phyloP scores from a whole-genome alignment of 1,284 basidiomycete genomes.

The Ganoderma lingzhi region DNA sequence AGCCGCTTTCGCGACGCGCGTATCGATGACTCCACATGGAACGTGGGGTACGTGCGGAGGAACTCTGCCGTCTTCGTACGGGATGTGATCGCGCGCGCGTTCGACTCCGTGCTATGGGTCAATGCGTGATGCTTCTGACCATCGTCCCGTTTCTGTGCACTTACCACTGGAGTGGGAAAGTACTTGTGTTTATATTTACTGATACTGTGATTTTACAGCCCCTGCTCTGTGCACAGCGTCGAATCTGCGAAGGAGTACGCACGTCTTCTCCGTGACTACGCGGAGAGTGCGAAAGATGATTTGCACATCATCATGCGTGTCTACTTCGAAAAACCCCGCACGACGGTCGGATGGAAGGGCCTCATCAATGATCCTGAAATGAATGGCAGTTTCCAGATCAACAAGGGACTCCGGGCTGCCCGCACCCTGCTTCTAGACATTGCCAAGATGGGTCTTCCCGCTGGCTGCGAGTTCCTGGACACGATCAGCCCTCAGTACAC shows the following conservation, averaged over 20 bases:
- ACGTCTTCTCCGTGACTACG: constrained; percentile 80
- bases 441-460: constrained; percentile 85
- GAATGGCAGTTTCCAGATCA: constrained; percentile 91
- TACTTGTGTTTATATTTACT: constrained; percentile 8
- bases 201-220: constrained; percentile 54
- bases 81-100: background rate
- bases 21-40: background rate
- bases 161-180: background rate
- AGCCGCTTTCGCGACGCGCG: background rate
- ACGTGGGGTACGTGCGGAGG: background rate
- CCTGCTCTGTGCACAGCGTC: constrained; percentile 92
- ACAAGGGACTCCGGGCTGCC: constrained; percentile 94
- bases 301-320: constrained; percentile 97
- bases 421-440: constrained; percentile 90
- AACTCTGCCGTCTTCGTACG: background rate
- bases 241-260: constrained; percentile 89
- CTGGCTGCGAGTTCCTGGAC: constrained; percentile 91
- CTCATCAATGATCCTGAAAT: constrained; percentile 95
- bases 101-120: background rate
- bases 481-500: constrained; percentile 94
- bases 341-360: constrained; percentile 98
- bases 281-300: constrained; percentile 83
- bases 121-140: background rate
- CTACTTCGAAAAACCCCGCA: constrained; percentile 96
- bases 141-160: background rate